Percentiles rank a stretch among this genome's conserved stretches.
These are phyloP conservation scores for Annulohypoxylon bovei DNA, from an alignment of 495 filamentous ascomycete genomes.

Conservation along the genomic window DNA sequence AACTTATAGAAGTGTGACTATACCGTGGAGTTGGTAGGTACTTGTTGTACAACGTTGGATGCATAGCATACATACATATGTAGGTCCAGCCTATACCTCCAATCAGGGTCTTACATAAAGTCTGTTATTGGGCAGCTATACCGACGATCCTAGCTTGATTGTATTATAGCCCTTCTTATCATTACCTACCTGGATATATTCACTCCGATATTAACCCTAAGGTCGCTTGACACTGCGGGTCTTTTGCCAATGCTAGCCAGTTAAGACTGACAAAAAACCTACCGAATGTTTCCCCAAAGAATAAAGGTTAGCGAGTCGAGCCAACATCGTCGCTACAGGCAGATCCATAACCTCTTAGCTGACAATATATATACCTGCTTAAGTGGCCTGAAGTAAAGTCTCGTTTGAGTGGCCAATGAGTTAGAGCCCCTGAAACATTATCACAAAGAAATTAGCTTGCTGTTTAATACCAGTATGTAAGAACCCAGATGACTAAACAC, in stretches of 20 bases:
- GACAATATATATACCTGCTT: not conserved
- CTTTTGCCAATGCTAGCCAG: not conserved
- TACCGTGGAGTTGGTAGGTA: not conserved
- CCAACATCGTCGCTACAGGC: not conserved
- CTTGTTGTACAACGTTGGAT: not conserved
- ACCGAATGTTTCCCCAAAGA: not conserved
- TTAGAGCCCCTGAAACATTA: not conserved
- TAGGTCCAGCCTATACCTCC: not conserved
- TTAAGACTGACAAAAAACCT: not conserved
- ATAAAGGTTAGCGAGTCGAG: not conserved
- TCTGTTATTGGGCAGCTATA: not conserved
- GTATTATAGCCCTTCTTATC: not conserved
- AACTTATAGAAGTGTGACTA: not conserved
- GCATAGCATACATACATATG: constrained; percentile 4
- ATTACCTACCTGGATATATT: no score
- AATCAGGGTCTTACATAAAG: not conserved
- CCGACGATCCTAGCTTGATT: not conserved
- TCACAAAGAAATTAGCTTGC: not conserved
- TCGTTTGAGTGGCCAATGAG: not conserved
- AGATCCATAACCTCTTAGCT: not conserved
- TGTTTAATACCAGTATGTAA: not conserved
- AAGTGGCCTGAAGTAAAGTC: no score
- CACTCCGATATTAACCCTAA: not conserved
- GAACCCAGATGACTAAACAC: not conserved
- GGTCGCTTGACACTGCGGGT: not conserved